Evolutionary conservation across 345 rosid species (phyloP).

Genomic region (Noccaea bulbosa): DNA sequence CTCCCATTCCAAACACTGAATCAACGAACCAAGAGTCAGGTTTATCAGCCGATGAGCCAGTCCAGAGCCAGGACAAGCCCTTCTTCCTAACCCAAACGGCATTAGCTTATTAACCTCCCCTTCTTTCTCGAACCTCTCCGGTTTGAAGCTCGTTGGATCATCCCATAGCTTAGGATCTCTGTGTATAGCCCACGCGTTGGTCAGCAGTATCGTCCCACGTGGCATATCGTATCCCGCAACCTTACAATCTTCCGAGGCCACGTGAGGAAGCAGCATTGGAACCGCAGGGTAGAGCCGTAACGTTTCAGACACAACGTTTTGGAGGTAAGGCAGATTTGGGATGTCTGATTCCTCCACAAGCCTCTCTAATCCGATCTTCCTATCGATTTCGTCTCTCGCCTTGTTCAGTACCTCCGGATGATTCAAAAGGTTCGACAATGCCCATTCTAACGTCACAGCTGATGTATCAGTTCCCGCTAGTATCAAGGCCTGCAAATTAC

Average conservation of each 20-base stretch:
- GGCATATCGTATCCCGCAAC: slow-evolving; percentile 43
- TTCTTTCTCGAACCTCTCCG: slow-evolving; percentile 43
- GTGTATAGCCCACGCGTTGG: slow-evolving; percentile 40
- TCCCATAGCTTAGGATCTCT: slow-evolving; percentile 41
- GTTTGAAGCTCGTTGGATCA: slow-evolving; percentile 33
- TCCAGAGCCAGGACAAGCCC: slow-evolving; percentile 55
- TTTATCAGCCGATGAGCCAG: slow-evolving; percentile 45
- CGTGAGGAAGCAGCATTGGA: slow-evolving; percentile 49
- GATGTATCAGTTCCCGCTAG: slow-evolving; percentile 55
- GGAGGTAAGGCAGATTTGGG: slow-evolving; percentile 49
- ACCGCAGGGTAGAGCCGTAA: slow-evolving; percentile 48
- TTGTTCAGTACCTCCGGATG: slow-evolving; percentile 46
- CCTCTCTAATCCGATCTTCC: slow-evolving; percentile 33
- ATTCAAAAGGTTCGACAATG: slow-evolving; percentile 50
- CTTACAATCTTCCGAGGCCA: slow-evolving; percentile 43
- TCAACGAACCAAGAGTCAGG: slow-evolving; percentile 30
- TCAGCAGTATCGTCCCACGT: slow-evolving; percentile 44
- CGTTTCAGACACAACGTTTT: slow-evolving; percentile 49
- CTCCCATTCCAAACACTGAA: slow-evolving; percentile 41
- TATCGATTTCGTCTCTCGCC: slow-evolving; percentile 43
- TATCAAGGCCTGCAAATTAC: slow-evolving; percentile 42
- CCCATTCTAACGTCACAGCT: slow-evolving; percentile 56
- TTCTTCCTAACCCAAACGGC: slow-evolving; percentile 55
- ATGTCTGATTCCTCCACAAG: slow-evolving; percentile 48
- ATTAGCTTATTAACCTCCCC: slow-evolving; percentile 41